These are phyloP conservation scores for Yamadazyma pseudoaaseri DNA, from an alignment of 1,139 yeast genomes.

Conservation along the genomic window DNA sequence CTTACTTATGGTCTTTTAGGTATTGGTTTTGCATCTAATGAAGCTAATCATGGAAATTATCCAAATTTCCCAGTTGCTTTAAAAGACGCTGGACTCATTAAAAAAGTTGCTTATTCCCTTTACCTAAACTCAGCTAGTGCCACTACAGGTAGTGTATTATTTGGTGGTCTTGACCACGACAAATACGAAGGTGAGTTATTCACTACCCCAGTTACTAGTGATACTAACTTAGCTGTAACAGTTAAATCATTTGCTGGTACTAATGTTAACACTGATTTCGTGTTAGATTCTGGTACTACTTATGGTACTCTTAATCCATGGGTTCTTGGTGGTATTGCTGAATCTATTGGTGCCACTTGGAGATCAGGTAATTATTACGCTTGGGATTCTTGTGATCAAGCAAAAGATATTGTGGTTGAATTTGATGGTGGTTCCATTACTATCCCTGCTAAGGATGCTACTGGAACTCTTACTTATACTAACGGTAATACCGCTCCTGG, in stretches of 20 bases:
- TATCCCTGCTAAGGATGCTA: slow-evolving; percentile 20
- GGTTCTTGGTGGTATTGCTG: slow-evolving; percentile 19
- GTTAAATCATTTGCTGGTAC: slow-evolving; percentile 17
- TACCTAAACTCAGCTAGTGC: slow-evolving; percentile 24
- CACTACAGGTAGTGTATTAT: slow-evolving; percentile 36
- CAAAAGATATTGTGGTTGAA: slow-evolving; percentile 19
- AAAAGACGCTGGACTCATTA: slow-evolving; percentile 24
- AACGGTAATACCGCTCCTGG: slow-evolving; percentile 11
- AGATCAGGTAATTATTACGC: slow-evolving; percentile 6
- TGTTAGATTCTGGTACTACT: slow-evolving; percentile 29
- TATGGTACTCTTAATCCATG: slow-evolving; percentile 23
- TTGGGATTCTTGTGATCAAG: slow-evolving; percentile 7
- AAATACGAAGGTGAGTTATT: slow-evolving; percentile 21
- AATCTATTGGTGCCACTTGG: slow-evolving; percentile 7
- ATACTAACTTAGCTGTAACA: slow-evolving; percentile 20
- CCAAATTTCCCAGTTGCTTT: slow-evolving; percentile 26
- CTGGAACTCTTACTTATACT: slow-evolving; percentile 1
- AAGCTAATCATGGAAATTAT: slow-evolving; percentile 15
- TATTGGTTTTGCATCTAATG: slow-evolving; percentile 32
- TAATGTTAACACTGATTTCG: slow-evolving; percentile 18
- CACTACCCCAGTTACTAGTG: slow-evolving; percentile 16
- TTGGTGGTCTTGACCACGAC: slow-evolving; percentile 53
- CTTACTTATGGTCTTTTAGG: slow-evolving; percentile 46
- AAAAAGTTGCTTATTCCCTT: slow-evolving; percentile 30
- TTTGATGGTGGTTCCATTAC: slow-evolving; percentile 32